phyloP scores from a whole-genome alignment of 2,329 filamentous ascomycete species.

The Podosphaera fusca region DNA sequence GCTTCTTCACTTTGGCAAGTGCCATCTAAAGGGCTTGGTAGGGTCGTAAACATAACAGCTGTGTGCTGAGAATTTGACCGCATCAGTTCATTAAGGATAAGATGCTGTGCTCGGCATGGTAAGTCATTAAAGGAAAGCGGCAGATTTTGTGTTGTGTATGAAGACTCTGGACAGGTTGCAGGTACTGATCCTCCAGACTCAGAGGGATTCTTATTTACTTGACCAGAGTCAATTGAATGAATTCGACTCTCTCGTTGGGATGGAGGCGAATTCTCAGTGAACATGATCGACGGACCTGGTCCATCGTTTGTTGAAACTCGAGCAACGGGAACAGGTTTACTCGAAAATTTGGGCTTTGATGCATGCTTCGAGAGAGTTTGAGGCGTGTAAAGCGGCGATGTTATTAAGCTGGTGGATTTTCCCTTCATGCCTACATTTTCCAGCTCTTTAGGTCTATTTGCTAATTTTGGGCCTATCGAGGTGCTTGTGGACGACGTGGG shows the following conservation, averaged over 20 bases:
- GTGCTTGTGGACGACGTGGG: constrained; percentile 4
- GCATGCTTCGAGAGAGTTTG: constrained; percentile 25
- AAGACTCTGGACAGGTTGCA: constrained; percentile 17
- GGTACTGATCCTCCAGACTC: neutral
- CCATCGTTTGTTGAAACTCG: constrained; percentile 40
- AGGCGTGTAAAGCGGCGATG: neutral
- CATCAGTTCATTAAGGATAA: constrained; percentile 74
- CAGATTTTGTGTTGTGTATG: constrained; percentile 35
- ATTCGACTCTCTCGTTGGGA: constrained; percentile 6
- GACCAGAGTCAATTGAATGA: constrained; percentile 8
- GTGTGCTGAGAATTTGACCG: constrained; percentile 41
- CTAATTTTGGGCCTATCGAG: constrained; percentile 1
- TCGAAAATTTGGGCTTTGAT: constrained; percentile 43
- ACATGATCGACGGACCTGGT: constrained; percentile 51
- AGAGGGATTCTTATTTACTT: constrained; percentile 3
- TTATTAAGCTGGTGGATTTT: too few species aligned
- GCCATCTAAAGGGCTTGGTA: constrained; percentile 59
- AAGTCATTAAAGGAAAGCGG: constrained; percentile 70
- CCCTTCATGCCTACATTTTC: neutral
- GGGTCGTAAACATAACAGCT: constrained; percentile 60
- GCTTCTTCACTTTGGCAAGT: constrained; percentile 47
- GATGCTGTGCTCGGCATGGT: constrained; percentile 60
- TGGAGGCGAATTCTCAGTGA: constrained; percentile 26
- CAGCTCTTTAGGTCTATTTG: constrained; percentile 4
- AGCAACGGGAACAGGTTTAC: constrained; percentile 48